These are phyloP conservation scores for Trametes punicea DNA, from an alignment of 768 basidiomycete genomes.

Conservation along the genomic window DNA sequence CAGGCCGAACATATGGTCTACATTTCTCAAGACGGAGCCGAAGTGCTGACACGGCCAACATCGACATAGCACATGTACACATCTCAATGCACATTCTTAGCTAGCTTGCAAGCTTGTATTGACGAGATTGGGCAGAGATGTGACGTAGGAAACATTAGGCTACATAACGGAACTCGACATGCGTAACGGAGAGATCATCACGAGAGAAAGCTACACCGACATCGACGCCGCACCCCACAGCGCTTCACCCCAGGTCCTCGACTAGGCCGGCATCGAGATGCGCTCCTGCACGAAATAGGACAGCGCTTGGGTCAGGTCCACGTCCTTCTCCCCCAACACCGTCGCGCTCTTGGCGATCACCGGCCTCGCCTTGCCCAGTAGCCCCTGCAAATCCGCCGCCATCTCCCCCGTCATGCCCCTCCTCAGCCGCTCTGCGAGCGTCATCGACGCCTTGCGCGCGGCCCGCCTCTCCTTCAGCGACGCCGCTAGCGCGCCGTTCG, in stretches of 20 bases:
- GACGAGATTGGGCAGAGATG: too few relatives aligned
- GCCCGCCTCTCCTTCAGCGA: conserved; percentile 40
- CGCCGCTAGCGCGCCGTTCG: not conserved
- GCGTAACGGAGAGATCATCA: not conserved
- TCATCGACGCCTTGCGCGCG: conserved; percentile 42
- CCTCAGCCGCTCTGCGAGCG: conserved; percentile 62
- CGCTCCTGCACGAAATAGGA: conserved; percentile 63
- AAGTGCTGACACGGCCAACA: conserved; percentile 57
- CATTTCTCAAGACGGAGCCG: conserved; percentile 74
- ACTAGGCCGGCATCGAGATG: conserved; percentile 31
- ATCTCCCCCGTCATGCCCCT: conserved; percentile 81
- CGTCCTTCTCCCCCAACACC: conserved; percentile 38
- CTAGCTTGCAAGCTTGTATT: not conserved
- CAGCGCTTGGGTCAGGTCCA: conserved; percentile 61
- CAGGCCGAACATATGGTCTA: conserved; percentile 89
- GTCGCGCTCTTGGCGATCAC: conserved; percentile 57
- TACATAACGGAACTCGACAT: conserved; percentile 4
- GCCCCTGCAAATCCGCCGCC: conserved; percentile 63
- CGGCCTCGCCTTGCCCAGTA: conserved; percentile 63
- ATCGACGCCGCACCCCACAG: not conserved
- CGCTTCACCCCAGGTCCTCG: too few relatives aligned
- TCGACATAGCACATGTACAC: not conserved
- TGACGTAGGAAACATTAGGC: not conserved
- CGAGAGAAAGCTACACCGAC: not conserved
- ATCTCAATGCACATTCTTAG: not conserved